These are phyloP conservation scores for Flueggea neowawraea DNA, from an alignment of 441 rosid genomes.

Conservation along the genomic window DNA sequence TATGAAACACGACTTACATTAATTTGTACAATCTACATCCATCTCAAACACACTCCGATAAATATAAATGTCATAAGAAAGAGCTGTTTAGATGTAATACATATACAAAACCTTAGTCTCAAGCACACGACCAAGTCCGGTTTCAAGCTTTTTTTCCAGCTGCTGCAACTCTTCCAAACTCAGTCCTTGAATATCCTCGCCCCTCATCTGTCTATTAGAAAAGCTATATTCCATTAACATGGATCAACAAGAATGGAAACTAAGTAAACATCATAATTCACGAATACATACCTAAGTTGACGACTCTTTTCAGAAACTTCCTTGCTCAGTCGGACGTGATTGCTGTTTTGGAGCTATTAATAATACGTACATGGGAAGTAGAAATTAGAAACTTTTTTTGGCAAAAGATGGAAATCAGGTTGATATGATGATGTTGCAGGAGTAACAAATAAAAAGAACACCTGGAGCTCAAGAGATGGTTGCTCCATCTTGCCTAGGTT, in stretches of 20 bases:
- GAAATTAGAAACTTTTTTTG: no score
- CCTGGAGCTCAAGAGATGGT: slow-evolving; percentile 64
- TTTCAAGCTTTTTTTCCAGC: slow-evolving; percentile 50
- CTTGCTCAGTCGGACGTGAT: slow-evolving; percentile 37
- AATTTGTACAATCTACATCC: no score
- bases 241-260: background rate
- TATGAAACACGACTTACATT: no score
- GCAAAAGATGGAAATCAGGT: background rate
- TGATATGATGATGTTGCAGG: background rate
- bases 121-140: slow-evolving; percentile 41
- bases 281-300: slow-evolving; percentile 35
- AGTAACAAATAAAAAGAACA: background rate
- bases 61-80: no score
- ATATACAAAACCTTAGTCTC: slow-evolving; percentile 33
- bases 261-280: background rate
- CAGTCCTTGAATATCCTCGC: slow-evolving; percentile 58
- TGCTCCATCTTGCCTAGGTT: slow-evolving; percentile 36
- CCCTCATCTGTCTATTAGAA: slow-evolving; percentile 49
- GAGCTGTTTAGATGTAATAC: no score
- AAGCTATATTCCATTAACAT: no score
- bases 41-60: background rate
- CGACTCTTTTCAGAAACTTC: slow-evolving; percentile 48
- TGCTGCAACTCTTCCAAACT: slow-evolving; percentile 44
- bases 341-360: slow-evolving; percentile 44
- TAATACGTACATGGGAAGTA: background rate